These are phyloP conservation scores for Dactylonectria macrodidyma DNA, from an alignment of 2,329 filamentous ascomycete genomes.

Conservation along the genomic window DNA sequence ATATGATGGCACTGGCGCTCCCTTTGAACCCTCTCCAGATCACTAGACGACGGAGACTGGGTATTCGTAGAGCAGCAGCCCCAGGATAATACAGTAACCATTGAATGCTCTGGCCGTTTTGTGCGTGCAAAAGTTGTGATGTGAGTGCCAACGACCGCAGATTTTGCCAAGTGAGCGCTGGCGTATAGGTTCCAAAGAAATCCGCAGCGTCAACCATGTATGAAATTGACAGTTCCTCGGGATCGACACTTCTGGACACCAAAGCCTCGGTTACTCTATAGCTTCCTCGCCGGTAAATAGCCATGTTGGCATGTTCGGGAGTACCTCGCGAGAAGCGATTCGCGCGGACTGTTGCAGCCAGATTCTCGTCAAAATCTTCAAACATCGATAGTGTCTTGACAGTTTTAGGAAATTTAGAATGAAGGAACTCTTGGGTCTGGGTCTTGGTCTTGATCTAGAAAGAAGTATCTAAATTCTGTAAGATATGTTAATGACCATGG, in stretches of 20 bases:
- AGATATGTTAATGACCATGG: slow-evolving; percentile 34
- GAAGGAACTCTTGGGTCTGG: background rate
- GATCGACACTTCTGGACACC: slow-evolving; percentile 45
- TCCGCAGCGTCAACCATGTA: slow-evolving; percentile 49
- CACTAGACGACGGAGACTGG: too few relatives aligned
- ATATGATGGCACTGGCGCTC: too few relatives aligned
- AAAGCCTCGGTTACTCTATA: slow-evolving; percentile 36
- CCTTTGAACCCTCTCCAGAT: too few relatives aligned
- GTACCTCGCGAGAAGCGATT: slow-evolving; percentile 25
- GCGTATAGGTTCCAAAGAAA: slow-evolving; percentile 45
- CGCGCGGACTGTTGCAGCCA: too few relatives aligned
- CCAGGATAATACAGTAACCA: too few relatives aligned
- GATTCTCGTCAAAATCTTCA: slow-evolving; percentile 44
- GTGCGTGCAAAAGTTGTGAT: slow-evolving; percentile 45
- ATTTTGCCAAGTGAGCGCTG: slow-evolving; percentile 47
- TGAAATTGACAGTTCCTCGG: slow-evolving; percentile 49
- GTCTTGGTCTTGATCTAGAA: slow-evolving; percentile 15
- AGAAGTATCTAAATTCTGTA: slow-evolving; percentile 9
- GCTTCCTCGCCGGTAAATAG: too few relatives aligned
- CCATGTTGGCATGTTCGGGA: slow-evolving; percentile 13
- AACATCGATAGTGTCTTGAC: slow-evolving; percentile 47
- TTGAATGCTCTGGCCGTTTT: too few relatives aligned
- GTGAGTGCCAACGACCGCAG: slow-evolving; percentile 53
- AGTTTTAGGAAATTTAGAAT: slow-evolving; percentile 39
- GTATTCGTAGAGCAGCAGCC: too few relatives aligned